Conservation (phyloP, 257 asterid species). For the Ilex aquifolium region DNA sequence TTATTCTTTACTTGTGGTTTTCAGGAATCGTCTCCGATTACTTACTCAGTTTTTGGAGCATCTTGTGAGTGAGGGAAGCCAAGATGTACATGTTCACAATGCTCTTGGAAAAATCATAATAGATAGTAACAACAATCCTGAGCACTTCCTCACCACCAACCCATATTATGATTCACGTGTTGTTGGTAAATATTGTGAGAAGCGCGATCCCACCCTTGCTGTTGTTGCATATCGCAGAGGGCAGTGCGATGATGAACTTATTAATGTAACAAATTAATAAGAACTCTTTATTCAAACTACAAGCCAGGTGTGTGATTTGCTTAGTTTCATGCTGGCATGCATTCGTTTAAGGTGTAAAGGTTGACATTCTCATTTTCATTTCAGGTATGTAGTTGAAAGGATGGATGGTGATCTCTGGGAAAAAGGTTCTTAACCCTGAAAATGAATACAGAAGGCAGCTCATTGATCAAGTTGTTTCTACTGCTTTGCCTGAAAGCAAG, state of each 20-base stretch:
- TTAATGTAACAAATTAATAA: conserved; percentile 90
- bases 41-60: conserved; percentile 98
- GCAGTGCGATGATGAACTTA: conserved; percentile 94
- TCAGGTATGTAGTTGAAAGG: conserved; percentile 94
- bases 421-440: too few relatives aligned
- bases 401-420: conserved; percentile 97
- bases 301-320: too few relatives aligned
- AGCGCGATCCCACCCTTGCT: conserved; percentile 99
- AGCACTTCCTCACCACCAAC: conserved; percentile 97
- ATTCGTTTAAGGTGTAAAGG: conserved; percentile 17
- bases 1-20: conserved; percentile 16
- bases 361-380: conserved; percentile 8
- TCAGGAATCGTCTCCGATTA: conserved; percentile 95
- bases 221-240: conserved; percentile 99
- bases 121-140: conserved; percentile 96
- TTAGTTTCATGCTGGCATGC: too few relatives aligned
- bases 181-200: conserved; percentile 98
- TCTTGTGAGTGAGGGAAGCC: too few relatives aligned
- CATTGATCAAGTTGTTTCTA: conserved; percentile 98
- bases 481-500: conserved; percentile 99
- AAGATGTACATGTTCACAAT: conserved; percentile 98
- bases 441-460: conserved; percentile 95
- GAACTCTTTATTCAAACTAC: too few relatives aligned
- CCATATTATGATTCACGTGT: conserved; percentile 96
- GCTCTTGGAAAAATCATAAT: conserved; percentile 97